Base-by-base conservation (phyloP, 2,329 filamentous ascomycete species). In the Sclerotinia glacialis region DNA sequence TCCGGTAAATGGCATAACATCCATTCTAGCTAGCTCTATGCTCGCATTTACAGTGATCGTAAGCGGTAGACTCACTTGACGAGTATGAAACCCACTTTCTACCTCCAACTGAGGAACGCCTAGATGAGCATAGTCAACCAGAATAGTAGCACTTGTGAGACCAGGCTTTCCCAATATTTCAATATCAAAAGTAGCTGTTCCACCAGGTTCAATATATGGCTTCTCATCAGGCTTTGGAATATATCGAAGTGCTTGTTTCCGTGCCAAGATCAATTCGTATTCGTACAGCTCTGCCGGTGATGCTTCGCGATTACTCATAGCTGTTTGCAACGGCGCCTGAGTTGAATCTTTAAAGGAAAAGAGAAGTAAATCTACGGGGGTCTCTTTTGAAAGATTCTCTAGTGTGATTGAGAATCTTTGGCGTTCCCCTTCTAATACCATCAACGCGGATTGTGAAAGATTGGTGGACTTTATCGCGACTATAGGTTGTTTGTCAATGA, bases 311-410 rank as follows among this genome's bases (percentile, higher is more conserved):
- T 88, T 92, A 64, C 81, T 84, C 55, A 96, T 81, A 0, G 91
- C 91, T 46, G 87, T 82, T 73, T 94, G 91, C 21, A 97, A 81
- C 11, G 91, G 87, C 8, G 83, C 85, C 69, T 92, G 92, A 0
- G 92, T 93, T 0, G 93, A 96, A 78, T 97, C 93, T 72, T 93
- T 89, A 76, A 96, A 96, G 0, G 92, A 93, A 68, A 97, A 92
- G 34, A 95, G 83, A 46, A 97, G 80, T 65, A 98, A 89, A 74
- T 97, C 92, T 1, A 92, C 91, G 1, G 91, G 82, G 1, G 89
- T 93, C 0, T 82, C 80, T 8, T 76, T 71, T 0, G 92, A 95
- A 11, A 86, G 81, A 71, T 99, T 99, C 71, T 90, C 85, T 18
- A 98, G 80, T 0, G 90, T 93, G 21, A 97, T 83, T 0, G 86